phyloP scores from a whole-genome alignment of 768 basidiomycete genomes.

The Lentinus brumalis region DNA sequence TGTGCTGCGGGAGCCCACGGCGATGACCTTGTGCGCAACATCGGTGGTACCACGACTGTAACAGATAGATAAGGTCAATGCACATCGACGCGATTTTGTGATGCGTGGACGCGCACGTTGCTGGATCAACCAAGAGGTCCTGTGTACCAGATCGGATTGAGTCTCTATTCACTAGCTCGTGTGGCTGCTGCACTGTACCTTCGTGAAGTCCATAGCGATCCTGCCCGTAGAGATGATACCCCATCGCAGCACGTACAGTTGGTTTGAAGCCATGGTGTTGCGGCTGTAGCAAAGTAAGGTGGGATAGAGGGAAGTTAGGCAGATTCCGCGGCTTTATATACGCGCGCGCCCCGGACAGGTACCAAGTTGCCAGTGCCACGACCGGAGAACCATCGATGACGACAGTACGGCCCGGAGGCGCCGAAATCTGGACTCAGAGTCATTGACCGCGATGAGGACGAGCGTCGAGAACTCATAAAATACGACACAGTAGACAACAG shows the following conservation, averaged over 20 bases:
- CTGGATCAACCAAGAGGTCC: slow-evolving; percentile 78
- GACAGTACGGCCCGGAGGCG: neutral
- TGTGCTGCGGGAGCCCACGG: slow-evolving; percentile 76
- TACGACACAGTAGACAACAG: neutral
- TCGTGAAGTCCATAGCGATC: slow-evolving; percentile 69
- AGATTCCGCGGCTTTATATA: neutral
- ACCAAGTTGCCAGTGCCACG: too few relatives aligned
- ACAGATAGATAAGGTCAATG: neutral
- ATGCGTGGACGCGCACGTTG: slow-evolving; percentile 47
- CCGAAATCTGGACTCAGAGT: neutral
- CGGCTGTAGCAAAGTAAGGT: neutral
- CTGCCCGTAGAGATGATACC: slow-evolving; percentile 84
- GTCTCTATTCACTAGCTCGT: neutral
- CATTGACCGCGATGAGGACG: neutral
- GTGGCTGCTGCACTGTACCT: slow-evolving; percentile 41
- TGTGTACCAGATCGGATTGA: slow-evolving; percentile 29
- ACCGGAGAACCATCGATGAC: neutral
- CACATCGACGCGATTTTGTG: neutral
- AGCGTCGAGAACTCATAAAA: too few relatives aligned
- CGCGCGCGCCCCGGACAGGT: neutral
- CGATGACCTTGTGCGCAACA: slow-evolving; percentile 65
- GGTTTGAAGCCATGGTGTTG: slow-evolving; percentile 22
- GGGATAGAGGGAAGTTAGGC: neutral
- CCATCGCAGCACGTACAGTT: slow-evolving; percentile 63
- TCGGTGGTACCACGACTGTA: slow-evolving; percentile 66